Evolutionary conservation across 2,329 filamentous ascomycete species (phyloP).

Genomic region (Neonectria magnoliae): DNA sequence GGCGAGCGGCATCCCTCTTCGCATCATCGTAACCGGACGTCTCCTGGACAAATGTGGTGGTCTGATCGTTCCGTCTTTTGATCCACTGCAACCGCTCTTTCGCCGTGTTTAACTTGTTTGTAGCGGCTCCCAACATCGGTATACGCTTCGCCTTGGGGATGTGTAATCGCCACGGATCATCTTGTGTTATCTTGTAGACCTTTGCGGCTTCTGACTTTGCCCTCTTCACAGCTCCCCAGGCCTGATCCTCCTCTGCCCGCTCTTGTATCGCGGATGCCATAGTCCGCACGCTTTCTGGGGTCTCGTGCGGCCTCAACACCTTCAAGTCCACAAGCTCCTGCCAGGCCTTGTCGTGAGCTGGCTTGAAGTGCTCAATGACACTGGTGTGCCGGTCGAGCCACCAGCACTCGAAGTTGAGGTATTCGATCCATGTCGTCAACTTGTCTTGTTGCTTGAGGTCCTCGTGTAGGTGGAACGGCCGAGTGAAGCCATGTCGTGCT

Average conservation of each 20-base stretch:
- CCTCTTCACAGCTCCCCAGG: no score
- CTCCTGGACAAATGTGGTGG: constrained; percentile 1
- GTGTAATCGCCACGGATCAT: constrained; percentile 8
- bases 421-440: constrained; percentile 53
- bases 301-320: constrained; percentile 35
- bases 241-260: no score
- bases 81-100: neutral
- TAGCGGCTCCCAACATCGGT: constrained; percentile 15
- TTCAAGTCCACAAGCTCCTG: constrained; percentile 46
- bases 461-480: constrained; percentile 43
- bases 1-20: constrained; percentile 31
- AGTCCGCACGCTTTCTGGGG: no score
- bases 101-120: constrained; percentile 2
- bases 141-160: constrained; percentile 21
- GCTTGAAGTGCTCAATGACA: constrained; percentile 22
- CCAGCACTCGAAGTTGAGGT: constrained; percentile 45
- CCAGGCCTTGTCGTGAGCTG: constrained; percentile 44
- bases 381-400: constrained; percentile 34
- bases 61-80: neutral
- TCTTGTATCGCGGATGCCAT: no score
- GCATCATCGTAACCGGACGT: constrained; percentile 18
- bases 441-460: constrained; percentile 45
- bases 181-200: constrained; percentile 6
- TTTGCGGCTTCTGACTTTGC: no score
- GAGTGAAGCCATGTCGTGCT: constrained; percentile 41